Percentiles rank a stretch among this genome's conserved stretches.
These are phyloP conservation scores for Clathrus columnatus DNA, from an alignment of 768 basidiomycete species.

Conservation along the genomic window DNA sequence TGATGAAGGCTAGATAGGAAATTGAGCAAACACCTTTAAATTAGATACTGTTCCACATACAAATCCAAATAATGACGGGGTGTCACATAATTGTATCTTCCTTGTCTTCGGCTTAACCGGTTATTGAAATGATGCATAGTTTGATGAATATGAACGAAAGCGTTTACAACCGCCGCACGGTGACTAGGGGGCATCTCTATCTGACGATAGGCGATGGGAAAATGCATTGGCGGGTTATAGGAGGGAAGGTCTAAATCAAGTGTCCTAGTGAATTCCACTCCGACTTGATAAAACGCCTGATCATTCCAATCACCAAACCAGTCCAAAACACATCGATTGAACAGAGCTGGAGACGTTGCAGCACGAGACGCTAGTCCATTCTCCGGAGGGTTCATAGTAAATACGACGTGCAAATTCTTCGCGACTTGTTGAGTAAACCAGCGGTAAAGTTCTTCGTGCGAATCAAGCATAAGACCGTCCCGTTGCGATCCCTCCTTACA, in stretches of 20 bases:
- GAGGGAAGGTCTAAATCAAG: conserved; percentile 85
- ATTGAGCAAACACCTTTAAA: conserved; percentile 10
- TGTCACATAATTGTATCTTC: conserved; percentile 94
- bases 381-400: conserved; percentile 98
- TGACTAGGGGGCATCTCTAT: conserved; percentile 82
- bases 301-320: conserved; percentile 99
- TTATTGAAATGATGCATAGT: conserved; percentile 86
- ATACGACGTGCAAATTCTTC: conserved; percentile 95
- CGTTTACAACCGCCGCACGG: conserved; percentile 87
- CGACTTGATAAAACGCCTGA: conserved; percentile 97
- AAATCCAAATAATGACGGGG: conserved; percentile 98
- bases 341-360: conserved; percentile 94
- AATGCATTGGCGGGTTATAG: conserved; percentile 70
- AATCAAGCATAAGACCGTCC: conserved; percentile 96
- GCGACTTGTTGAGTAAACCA: conserved; percentile 99
- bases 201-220: conserved; percentile 85
- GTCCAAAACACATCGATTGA: conserved; percentile 98
- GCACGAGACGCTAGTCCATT: conserved; percentile 93
- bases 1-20: conserved; percentile 73
- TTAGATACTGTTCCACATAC: conserved; percentile 42
- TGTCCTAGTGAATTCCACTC: conserved; percentile 89
- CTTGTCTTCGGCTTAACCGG: conserved; percentile 82
- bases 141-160: conserved; percentile 84
- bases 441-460: conserved; percentile 92
- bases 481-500: conserved; percentile 99